Evolutionary conservation across 2,329 filamentous ascomycete species (phyloP), one percentile per base, ranked within the genome.

Genomic region (Microdochium bolleyi): DNA sequence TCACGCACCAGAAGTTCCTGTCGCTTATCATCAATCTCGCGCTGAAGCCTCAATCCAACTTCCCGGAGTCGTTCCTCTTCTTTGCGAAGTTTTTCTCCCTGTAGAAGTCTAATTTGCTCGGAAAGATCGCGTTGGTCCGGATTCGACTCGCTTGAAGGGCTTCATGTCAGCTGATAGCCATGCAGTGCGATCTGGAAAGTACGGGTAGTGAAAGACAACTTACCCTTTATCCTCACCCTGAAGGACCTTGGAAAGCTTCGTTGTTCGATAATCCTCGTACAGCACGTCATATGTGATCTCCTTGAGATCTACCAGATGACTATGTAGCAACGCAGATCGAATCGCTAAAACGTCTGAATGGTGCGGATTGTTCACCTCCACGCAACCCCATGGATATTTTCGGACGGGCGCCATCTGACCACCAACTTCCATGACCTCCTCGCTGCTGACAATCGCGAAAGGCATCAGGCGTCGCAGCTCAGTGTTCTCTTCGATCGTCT

Each of bases 261-360:
- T 94, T 67, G 94, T 99, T 90, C 94, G 91, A 83, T 99, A 99
- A 78, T 99, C 99, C 73, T 99, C 94, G 77, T 99, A 99, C 59
- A 99, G 79, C 86, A 99, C 99, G 74, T 99, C 94, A 73, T 99
- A 94, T 51, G 94, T 99, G 69, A 99, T 99, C 74, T 99, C 94
- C 85, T 99, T 99, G 66, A 99, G 77, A 72, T 99, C 94, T 56
- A 94, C 94, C 68, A 99, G 77, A 78, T 99, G 94, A 75, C 91
- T 96, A 81, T 99, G 94, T 57, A 99, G 83, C 53, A 99, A 85
- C 53, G 94, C 94, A 55, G 92, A 96, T 70, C 94, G 87, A 68
- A 99, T 96, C 59, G 94, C 94, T 60, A 99, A 77, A 80, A 99
- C 99, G 73, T 99, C 94, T 49, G 92, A 96, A 78, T 99, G 94